A percentile compares a stretch with the other conserved stretches of the same genome.
Conservation (phyloP, 352 stramenopile genomes). For the Globisporangium irregulare region DNA sequence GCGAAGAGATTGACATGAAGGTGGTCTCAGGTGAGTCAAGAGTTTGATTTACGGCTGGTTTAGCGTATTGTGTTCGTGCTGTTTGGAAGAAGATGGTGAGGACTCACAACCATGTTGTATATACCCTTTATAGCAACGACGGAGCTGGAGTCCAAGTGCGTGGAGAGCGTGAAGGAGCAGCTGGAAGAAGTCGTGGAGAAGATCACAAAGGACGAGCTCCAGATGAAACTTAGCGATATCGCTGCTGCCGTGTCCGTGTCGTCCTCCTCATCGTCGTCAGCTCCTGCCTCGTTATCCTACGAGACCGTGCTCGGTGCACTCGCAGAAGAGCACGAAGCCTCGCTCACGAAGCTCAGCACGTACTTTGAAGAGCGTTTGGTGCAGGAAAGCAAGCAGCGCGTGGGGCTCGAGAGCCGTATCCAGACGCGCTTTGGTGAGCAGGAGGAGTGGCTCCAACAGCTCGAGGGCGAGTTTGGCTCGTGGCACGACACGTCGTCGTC, state of each 20-base stretch:
- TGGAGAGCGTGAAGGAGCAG: slow-evolving; percentile 24
- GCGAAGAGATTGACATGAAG: slow-evolving; percentile 69
- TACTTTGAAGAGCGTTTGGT: slow-evolving; percentile 64
- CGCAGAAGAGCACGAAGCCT: slow-evolving; percentile 69
- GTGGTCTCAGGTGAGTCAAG: slow-evolving; percentile 32
- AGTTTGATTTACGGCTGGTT: slow-evolving; percentile 7
- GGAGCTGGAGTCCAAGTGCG: slow-evolving; percentile 34
- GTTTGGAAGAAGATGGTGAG: neutral
- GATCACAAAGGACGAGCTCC: slow-evolving; percentile 18
- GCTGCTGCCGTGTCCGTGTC: neutral
- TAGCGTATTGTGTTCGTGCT: neutral
- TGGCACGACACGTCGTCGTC: slow-evolving; percentile 43
- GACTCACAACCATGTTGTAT: neutral
- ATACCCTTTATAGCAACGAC: slow-evolving; percentile 16
- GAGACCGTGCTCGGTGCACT: slow-evolving; percentile 53
- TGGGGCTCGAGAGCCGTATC: slow-evolving; percentile 59
- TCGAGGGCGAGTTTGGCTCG: slow-evolving; percentile 64
- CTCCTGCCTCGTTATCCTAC: slow-evolving; percentile 27
- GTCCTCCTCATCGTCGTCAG: neutral
- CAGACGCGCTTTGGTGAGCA: slow-evolving; percentile 54
- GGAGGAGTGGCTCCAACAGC: slow-evolving; percentile 79
- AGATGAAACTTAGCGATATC: slow-evolving; percentile 13
- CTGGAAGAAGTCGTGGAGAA: slow-evolving; percentile 17
- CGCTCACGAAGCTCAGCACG: slow-evolving; percentile 55
- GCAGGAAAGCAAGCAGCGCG: slow-evolving; percentile 62